Evolutionary conservation across 108 stramenopile species (phyloP).

Genomic region (Nitzschia palea): DNA sequence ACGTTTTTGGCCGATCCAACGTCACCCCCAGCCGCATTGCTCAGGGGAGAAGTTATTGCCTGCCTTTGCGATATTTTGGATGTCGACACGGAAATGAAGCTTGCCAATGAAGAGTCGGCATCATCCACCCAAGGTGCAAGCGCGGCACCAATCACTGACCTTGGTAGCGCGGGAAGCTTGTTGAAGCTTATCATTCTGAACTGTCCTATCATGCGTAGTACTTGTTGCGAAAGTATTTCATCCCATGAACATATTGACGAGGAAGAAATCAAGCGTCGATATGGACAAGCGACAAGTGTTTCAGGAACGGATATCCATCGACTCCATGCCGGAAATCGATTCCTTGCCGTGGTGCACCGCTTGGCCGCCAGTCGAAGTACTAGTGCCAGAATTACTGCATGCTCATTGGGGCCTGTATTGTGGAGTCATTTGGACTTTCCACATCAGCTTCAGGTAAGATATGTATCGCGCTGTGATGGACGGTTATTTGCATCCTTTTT

Average conservation of each 20-base stretch:
- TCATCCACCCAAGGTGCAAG: slow-evolving; percentile 55
- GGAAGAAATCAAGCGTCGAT: slow-evolving; percentile 43
- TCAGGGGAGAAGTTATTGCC: slow-evolving; percentile 78
- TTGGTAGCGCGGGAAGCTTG: slow-evolving; percentile 84
- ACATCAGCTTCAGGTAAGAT: slow-evolving; percentile 71
- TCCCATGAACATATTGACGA: slow-evolving; percentile 33
- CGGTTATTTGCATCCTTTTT: too few relatives aligned
- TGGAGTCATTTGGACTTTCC: slow-evolving; percentile 90
- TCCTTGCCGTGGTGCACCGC: slow-evolving; percentile 84
- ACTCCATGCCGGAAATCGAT: slow-evolving; percentile 76
- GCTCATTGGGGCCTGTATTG: slow-evolving; percentile 83
- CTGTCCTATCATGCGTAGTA: slow-evolving; percentile 64
- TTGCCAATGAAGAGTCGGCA: slow-evolving; percentile 65
- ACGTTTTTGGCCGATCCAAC: slow-evolving; percentile 77
- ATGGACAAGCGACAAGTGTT: slow-evolving; percentile 33
- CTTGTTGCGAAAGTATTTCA: slow-evolving; percentile 38
- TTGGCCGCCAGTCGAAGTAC: slow-evolving; percentile 83
- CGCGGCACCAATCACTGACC: slow-evolving; percentile 66
- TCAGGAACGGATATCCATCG: slow-evolving; percentile 39
- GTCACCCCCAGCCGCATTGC: slow-evolving; percentile 64
- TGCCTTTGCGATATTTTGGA: slow-evolving; percentile 81
- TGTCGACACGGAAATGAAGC: slow-evolving; percentile 78
- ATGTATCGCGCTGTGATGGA: too few relatives aligned
- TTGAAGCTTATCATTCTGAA: slow-evolving; percentile 82
- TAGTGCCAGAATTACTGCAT: slow-evolving; percentile 82